Evolutionary conservation across 371 early-diverging fungal species (phyloP), one percentile per base, ranked within the genome.

Genomic region (Mucor circinelloides): DNA sequence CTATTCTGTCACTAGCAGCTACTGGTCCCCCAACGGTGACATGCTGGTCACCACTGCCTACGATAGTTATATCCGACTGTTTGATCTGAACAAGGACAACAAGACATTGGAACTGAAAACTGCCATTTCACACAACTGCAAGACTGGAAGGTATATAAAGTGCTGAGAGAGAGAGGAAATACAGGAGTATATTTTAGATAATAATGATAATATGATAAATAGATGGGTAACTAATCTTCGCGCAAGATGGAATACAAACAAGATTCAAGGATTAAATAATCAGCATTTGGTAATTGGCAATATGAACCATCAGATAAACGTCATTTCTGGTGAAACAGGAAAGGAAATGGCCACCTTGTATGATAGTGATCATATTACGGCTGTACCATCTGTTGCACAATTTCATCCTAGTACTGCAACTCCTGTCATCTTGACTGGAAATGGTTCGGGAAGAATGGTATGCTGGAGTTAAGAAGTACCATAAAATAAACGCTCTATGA

Each of bases 171-270:
- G 28, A 30, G 38, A 21, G 1, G 31, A 34, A 17, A 38, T 3
- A 38, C 31, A 32, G 25, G 34, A 40, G 40, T 28, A 7, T 58
- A 21, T 42, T n/a, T 27, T 13, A 27, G 13, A 15, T 52, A 13
- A 52, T 52, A 52, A 56, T 55, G 42, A 30, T 44, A 9, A 40
- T 40, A 55, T 8, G 27, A 19, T 15, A n/a, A 12, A 46, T 64
- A 76, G 92, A 62, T 92, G 91, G 93, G 88, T 91, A 19, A 89
- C 93, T 6, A 87, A 87, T 72, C 85, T 92, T 36, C 81, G 91
- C n/a, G 87, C 92, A 4, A 79, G 83, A 9, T 93, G 93, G 92
- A 79, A 88, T 59, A 75, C 75, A 32, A 83, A 85, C 61, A 48
- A 60, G 30, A 6, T 25, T 3, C 73, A 76, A 48, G 68, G 74